Evolutionary conservation across 441 rosid species (phyloP).

Genomic region (Populus hybrid): DNA sequence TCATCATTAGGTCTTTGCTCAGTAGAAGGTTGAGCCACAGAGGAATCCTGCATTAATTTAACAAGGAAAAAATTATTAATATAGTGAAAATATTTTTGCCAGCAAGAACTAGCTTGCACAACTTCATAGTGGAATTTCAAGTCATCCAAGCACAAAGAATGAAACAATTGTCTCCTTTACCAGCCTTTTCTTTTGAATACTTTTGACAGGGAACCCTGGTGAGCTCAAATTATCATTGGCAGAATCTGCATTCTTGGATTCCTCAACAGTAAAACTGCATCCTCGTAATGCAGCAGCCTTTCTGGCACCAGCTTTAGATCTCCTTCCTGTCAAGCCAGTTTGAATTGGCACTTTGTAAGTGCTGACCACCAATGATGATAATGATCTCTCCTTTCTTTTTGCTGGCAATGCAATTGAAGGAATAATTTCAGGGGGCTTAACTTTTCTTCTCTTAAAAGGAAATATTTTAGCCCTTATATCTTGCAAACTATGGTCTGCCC

Average conservation of each 20-base stretch:
- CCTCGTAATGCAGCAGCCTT: slow-evolving; percentile 42
- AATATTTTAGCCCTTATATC: slow-evolving; percentile 64
- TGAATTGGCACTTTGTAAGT: slow-evolving; percentile 53
- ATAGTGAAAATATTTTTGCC: neutral
- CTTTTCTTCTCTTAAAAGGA: slow-evolving; percentile 57
- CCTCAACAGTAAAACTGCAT: slow-evolving; percentile 35
- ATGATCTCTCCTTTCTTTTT: slow-evolving; percentile 68
- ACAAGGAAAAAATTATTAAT: neutral
- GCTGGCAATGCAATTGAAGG: slow-evolving; percentile 45
- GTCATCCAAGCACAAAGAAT: slow-evolving; percentile 4
- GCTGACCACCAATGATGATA: slow-evolving; percentile 60
- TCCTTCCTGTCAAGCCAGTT: slow-evolving; percentile 55
- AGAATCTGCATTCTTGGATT: slow-evolving; percentile 45
- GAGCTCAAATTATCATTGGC: slow-evolving; percentile 45
- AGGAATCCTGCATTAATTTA: slow-evolving; percentile 37
- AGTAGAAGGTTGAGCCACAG: slow-evolving; percentile 33
- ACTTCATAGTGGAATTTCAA: slow-evolving; percentile 2
- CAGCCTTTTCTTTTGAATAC: slow-evolving; percentile 39
- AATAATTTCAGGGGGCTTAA: slow-evolving; percentile 46
- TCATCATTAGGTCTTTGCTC: slow-evolving; percentile 25
- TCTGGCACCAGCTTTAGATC: slow-evolving; percentile 48
- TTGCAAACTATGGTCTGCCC: slow-evolving; percentile 75
- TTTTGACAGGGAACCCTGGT: slow-evolving; percentile 37
- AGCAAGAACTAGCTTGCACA: neutral
- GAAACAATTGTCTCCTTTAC: slow-evolving; percentile 33